Percentiles rank a stretch among this genome's conserved stretches.
Conservation (phyloP, 805 yeast genomes). For the Candida golubevii region DNA sequence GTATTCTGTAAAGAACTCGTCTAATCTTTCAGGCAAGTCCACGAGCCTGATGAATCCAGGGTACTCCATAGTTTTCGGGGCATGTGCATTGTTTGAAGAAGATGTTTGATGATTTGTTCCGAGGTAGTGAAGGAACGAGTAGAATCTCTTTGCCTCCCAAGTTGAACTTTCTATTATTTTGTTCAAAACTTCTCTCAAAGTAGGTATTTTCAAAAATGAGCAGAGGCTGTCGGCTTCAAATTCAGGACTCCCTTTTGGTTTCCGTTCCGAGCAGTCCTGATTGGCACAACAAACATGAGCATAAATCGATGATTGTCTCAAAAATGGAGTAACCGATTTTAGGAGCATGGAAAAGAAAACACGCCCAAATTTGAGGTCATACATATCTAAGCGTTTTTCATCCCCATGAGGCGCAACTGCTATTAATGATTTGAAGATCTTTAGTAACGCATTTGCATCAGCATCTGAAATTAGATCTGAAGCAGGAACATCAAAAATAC, state of each 20-base stretch:
- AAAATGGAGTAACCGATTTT: slow-evolving; percentile 59
- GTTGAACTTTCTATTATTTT: slow-evolving; percentile 7
- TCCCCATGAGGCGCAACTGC: not conserved
- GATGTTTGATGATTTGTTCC: slow-evolving; percentile 1
- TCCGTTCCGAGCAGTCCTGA: slow-evolving; percentile 15
- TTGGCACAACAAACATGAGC: slow-evolving; percentile 51
- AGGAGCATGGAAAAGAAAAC: slow-evolving; percentile 50
- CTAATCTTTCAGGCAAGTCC: slow-evolving; percentile 62
- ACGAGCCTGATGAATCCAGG: slow-evolving; percentile 64
- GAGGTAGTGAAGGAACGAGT: slow-evolving; percentile 17
- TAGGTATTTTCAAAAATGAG: slow-evolving; percentile 45
- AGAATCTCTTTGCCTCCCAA: slow-evolving; percentile 25
- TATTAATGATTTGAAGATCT: slow-evolving; percentile 23
- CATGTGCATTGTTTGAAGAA: slow-evolving; percentile 8
- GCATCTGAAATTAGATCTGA: slow-evolving; percentile 21
- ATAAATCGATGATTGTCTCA: slow-evolving; percentile 58
- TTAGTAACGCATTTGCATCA: slow-evolving; percentile 18
- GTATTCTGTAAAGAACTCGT: slow-evolving; percentile 60
- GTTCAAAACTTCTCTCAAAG: slow-evolving; percentile 22
- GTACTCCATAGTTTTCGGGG: slow-evolving; percentile 42
- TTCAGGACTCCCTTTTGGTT: slow-evolving; percentile 14
- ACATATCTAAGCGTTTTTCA: no score
- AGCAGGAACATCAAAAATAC: slow-evolving; percentile 36
- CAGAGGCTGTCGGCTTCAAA: slow-evolving; percentile 56
- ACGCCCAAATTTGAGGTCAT: slow-evolving; percentile 24